phyloP scores from a whole-genome alignment of 2,329 filamentous ascomycete genomes.

The Pseudocercospora eumusae region DNA sequence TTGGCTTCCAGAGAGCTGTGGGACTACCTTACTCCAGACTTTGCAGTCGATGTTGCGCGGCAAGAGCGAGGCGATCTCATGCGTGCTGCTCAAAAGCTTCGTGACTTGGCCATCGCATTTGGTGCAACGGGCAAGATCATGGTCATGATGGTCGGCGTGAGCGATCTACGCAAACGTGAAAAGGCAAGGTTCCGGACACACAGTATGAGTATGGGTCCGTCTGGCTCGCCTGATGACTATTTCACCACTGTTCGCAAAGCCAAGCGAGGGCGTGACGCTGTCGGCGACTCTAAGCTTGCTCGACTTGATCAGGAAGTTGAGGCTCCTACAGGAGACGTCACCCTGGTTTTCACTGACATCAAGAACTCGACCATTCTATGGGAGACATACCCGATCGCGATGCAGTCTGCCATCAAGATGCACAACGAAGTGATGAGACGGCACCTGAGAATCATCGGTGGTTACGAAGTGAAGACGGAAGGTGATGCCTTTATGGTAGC shows the following conservation, averaged over 20 bases:
- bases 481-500: slow-evolving; percentile 99
- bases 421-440: slow-evolving; percentile 97
- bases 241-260: slow-evolving; percentile 64
- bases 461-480: slow-evolving; percentile 99
- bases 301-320: slow-evolving; percentile 88
- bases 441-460: slow-evolving; percentile 88
- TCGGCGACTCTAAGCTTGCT: slow-evolving; percentile 82
- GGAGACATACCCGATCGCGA: slow-evolving; percentile 92
- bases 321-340: slow-evolving; percentile 84
- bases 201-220: slow-evolving; percentile 82
- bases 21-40: slow-evolving; percentile 87
- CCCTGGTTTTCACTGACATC: slow-evolving; percentile 97
- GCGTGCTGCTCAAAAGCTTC: slow-evolving; percentile 89
- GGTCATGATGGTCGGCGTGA: slow-evolving; percentile 97
- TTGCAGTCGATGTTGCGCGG: slow-evolving; percentile 88
- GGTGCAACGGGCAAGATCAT: slow-evolving; percentile 93
- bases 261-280: slow-evolving; percentile 59
- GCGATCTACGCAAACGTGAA: slow-evolving; percentile 84
- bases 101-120: slow-evolving; percentile 93
- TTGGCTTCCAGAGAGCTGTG: slow-evolving; percentile 90
- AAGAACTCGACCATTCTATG: slow-evolving; percentile 96
- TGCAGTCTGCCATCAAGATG: slow-evolving; percentile 94
- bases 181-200: slow-evolving; percentile 73
- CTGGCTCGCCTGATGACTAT: slow-evolving; percentile 71
- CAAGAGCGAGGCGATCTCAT: slow-evolving; percentile 87